Base-by-base conservation (phyloP, 2,329 filamentous ascomycete species). In the Cytospora mali region DNA sequence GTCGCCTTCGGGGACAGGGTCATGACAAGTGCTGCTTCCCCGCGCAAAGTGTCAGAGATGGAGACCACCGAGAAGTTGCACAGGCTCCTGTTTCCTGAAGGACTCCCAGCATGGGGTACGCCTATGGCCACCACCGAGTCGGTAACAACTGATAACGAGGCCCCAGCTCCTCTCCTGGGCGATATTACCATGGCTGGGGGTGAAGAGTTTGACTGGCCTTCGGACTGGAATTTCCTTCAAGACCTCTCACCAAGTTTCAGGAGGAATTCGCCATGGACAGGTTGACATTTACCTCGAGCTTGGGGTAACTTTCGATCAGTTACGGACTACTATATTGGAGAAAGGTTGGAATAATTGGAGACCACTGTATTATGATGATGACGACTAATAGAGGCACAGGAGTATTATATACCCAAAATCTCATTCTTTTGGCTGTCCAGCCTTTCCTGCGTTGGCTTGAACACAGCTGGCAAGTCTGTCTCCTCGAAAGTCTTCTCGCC, bases 171-270 rank as follows among this genome's bases (percentile, higher is more conserved):
- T 5, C 10, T 39, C 23, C 11, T 27, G 52, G 51, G 49, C 9
- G 27, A 23, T 11, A 33, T 13, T 49, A 39, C 58, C 13, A 27
- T 55, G 2, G 28, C 29, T 50, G 58, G 31, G 16, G n/a, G 56
- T 14, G 51, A 56, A 25, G 58, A 56, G 50, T 55, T 61, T 3
- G 54, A 61, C 29, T 61, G 58, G 58, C 50, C 54, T n/a, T 35
- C 58, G 16, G 39, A 61, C 27, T 61, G 58, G 58, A 50, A 61
- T n/a, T 56, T 55, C 21, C 39, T 61, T n/a, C 58, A 61, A 39
- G 58, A 56, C 21, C 39, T 56, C 16, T 61, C 58, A 16, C 57
- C 57, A 2, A 16, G 31, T 1, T 42, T 53, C 21, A 33, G 25
- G 14, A 53, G 31, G 50, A 33, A 59, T 18, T 46, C 57, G 7